Evolutionary conservation across 2,329 filamentous ascomycete genomes (phyloP).

Genomic region (Thielaviopsis punctulata): DNA sequence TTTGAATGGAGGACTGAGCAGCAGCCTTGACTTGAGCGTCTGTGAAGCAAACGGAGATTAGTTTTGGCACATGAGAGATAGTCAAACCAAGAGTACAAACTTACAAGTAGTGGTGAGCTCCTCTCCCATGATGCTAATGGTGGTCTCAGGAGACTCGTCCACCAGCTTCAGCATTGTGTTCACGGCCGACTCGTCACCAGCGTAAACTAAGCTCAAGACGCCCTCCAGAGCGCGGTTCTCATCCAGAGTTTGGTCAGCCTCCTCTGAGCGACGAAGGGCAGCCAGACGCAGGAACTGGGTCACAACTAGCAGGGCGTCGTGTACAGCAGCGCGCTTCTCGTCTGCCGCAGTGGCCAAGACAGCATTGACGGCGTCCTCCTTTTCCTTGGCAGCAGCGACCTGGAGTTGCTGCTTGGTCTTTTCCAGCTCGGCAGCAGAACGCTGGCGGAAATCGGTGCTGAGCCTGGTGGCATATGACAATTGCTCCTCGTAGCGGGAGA

Average conservation of each 20-base stretch:
- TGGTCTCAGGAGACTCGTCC: conserved; percentile 49
- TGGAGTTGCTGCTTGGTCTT: conserved; percentile 39
- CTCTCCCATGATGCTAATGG: conserved; percentile 47
- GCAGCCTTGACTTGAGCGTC: conserved; percentile 26
- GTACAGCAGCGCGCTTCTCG: conserved; percentile 24
- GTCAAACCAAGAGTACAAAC: conserved; percentile 17
- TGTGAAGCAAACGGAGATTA: conserved; percentile 15
- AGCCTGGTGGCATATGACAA: conserved; percentile 58
- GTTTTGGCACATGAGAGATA: neutral
- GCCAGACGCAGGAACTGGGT: conserved; percentile 69
- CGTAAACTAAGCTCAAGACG: conserved; percentile 60
- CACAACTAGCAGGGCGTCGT: conserved; percentile 49
- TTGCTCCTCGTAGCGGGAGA: conserved; percentile 57
- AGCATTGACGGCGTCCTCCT: conserved; percentile 32
- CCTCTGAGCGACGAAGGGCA: conserved; percentile 56
- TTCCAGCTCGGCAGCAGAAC: conserved; percentile 39
- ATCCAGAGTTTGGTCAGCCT: conserved; percentile 44
- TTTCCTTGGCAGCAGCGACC: conserved; percentile 35
- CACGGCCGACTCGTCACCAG: conserved; percentile 59
- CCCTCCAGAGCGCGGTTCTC: conserved; percentile 72
- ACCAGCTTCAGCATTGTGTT: conserved; percentile 62
- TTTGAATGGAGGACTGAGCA: conserved; percentile 34
- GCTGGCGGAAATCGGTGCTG: conserved; percentile 51
- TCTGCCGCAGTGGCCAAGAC: conserved; percentile 31
- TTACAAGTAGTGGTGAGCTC: conserved; percentile 54